Percentiles rank a stretch among this genome's conserved stretches.
phyloP scores from a whole-genome alignment of 2,329 filamentous ascomycete species.

The Epichloe uncinata region DNA sequence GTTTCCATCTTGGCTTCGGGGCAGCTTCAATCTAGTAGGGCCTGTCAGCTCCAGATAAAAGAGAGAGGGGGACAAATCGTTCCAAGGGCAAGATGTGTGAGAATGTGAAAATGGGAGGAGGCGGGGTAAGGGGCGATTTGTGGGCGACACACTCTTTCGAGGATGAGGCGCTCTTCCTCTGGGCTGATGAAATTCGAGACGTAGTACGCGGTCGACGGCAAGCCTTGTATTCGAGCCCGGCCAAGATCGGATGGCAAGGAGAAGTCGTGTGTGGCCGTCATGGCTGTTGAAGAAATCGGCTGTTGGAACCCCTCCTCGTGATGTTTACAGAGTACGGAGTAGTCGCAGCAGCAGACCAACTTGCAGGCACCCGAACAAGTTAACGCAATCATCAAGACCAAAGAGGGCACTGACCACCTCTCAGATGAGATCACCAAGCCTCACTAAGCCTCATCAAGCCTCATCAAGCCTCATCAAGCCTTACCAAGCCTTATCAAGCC shows the following conservation, averaged over 20 bases:
- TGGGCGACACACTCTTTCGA: constrained; percentile 49
- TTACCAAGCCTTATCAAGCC: too few species aligned
- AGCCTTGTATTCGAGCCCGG: constrained; percentile 33
- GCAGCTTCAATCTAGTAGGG: constrained; percentile 41
- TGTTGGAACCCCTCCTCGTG: not conserved
- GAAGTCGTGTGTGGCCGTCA: constrained; percentile 5
- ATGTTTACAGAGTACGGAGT: not conserved
- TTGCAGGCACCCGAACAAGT: too few species aligned
- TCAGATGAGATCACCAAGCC: not conserved
- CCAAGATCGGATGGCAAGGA: constrained; percentile 36
- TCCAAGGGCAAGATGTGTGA: not conserved
- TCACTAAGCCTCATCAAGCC: not conserved
- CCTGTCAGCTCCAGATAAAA: constrained; percentile 1
- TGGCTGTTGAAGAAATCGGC: not conserved
- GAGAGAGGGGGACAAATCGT: not conserved
- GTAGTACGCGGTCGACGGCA: constrained; percentile 65
- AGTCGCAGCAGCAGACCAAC: not conserved
- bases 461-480: not conserved
- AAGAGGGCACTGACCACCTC: not conserved
- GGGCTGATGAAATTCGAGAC: constrained; percentile 70
- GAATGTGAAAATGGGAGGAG: not conserved
- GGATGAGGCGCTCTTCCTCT: constrained; percentile 57
- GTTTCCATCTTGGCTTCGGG: constrained; percentile 70
- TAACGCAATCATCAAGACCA: not conserved
- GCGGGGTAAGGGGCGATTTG: not conserved